phyloP scores from a whole-genome alignment of 495 filamentous ascomycete species.

The Trichoderma reesei region DNA sequence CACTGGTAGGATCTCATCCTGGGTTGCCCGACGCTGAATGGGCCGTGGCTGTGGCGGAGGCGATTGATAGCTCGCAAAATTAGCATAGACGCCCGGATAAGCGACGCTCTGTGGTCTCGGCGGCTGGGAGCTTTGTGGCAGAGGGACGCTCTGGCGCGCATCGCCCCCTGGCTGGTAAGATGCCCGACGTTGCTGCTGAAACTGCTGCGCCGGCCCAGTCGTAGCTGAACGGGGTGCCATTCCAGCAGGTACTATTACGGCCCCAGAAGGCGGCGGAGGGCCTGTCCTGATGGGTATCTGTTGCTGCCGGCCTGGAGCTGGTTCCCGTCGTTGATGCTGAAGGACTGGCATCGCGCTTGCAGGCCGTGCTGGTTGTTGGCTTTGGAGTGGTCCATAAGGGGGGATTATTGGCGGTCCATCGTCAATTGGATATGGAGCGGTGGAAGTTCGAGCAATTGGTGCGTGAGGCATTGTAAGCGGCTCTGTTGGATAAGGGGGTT shows the following conservation, averaged over 20 bases:
- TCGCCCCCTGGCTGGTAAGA: background rate
- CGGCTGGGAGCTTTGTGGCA: background rate
- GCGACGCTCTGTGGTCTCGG: background rate
- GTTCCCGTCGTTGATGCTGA: background rate
- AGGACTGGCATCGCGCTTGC: slow-evolving; percentile 3
- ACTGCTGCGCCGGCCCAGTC: background rate
- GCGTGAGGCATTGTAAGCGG: background rate
- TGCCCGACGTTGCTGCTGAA: background rate
- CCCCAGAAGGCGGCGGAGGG: background rate
- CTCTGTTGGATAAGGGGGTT: background rate
- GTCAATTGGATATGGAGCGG: background rate
- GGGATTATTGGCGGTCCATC: background rate
- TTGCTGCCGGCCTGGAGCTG: background rate
- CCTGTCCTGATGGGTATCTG: background rate
- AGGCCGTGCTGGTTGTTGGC: background rate
- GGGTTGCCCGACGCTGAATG: background rate
- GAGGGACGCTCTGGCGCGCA: background rate
- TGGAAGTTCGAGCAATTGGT: background rate
- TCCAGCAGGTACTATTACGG: background rate
- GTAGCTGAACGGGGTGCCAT: background rate
- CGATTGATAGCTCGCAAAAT: background rate
- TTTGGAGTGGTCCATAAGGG: background rate
- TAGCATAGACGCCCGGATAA: slow-evolving; percentile 3
- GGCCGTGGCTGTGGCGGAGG: background rate
- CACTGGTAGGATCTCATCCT: background rate